phyloP scores from a whole-genome alignment of 2,329 filamentous ascomycete genomes.

The Alternaria arbusti region DNA sequence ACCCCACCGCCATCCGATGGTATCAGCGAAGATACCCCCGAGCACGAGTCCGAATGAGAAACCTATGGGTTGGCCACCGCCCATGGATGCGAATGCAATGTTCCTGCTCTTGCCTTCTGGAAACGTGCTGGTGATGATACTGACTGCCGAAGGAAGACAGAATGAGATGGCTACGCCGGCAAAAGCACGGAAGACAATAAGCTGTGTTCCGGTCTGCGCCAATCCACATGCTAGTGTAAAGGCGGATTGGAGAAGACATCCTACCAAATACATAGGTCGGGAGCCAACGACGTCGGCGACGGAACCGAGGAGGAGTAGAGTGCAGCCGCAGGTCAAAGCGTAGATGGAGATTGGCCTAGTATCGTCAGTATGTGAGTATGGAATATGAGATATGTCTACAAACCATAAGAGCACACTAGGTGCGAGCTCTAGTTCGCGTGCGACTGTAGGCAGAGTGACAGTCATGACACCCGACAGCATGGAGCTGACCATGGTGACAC shows the following conservation, averaged over 20 bases:
- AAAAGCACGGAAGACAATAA: conserved; percentile 57
- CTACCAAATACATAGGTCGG: conserved; percentile 55
- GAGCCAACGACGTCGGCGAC: conserved; percentile 60
- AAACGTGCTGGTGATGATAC: conserved; percentile 57
- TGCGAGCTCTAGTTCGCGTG: conserved; percentile 35
- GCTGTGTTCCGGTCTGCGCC: conserved; percentile 44
- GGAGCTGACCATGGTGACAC: conserved; percentile 33
- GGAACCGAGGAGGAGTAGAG: conserved; percentile 58
- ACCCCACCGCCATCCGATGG: conserved; percentile 59
- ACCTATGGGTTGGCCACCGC: conserved; percentile 59
- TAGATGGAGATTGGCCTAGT: conserved; percentile 47
- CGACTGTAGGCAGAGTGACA: conserved; percentile 53
- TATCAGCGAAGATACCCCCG: conserved; percentile 57
- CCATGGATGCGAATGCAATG: conserved; percentile 59
- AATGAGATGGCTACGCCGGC: conserved; percentile 56
- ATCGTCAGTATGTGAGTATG: conserved; percentile 1
- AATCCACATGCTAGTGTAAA: conserved; percentile 57
- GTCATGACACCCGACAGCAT: conserved; percentile 49
- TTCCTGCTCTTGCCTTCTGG: conserved; percentile 58
- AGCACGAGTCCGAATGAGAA: conserved; percentile 60
- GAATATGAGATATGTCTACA: background rate
- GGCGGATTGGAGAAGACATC: conserved; percentile 52
- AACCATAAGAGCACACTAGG: conserved; percentile 40
- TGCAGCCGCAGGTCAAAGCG: conserved; percentile 56
- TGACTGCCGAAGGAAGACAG: conserved; percentile 58